These are phyloP conservation scores for Cystobasidium slooffiae DNA, from an alignment of 1,284 basidiomycete species.

Conservation along the genomic window DNA sequence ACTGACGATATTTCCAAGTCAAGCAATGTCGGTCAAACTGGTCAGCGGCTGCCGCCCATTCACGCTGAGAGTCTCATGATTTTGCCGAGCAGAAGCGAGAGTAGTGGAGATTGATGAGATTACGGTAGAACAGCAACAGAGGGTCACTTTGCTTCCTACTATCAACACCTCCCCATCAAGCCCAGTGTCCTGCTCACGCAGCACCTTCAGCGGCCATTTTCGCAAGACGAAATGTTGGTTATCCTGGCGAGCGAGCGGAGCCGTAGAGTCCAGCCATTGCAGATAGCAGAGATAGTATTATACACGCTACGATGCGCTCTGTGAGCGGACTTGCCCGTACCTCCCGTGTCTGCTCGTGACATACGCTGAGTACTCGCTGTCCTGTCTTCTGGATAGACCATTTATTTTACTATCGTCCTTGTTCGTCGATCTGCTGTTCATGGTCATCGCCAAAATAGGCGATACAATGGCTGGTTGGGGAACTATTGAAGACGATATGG, in stretches of 20 bases:
- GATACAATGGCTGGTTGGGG: constrained; percentile 8
- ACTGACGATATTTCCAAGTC: too few relatives aligned
- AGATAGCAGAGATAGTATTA: background rate
- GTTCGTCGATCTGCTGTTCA: background rate
- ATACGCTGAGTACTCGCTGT: background rate
- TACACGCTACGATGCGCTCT: background rate
- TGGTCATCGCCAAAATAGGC: background rate
- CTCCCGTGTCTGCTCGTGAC: too few relatives aligned
- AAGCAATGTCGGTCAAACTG: too few relatives aligned
- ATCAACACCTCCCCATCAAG: too few relatives aligned
- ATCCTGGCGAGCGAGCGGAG: too few relatives aligned
- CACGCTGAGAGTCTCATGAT: too few relatives aligned
- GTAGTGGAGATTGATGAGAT: too few relatives aligned
- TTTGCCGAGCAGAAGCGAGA: too few relatives aligned
- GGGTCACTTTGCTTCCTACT: too few relatives aligned
- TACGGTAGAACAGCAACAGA: too few relatives aligned
- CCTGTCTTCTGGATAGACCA: background rate
- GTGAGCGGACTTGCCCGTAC: background rate
- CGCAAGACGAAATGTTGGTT: background rate
- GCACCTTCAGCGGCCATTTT: background rate
- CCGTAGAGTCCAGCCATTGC: background rate
- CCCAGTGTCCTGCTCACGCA: too few relatives aligned
- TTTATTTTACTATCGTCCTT: background rate
- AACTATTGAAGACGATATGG: constrained; percentile 7
- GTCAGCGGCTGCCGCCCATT: too few relatives aligned